phyloP scores from a whole-genome alignment of 139 green algal species.

The Closterium sp. region DNA sequence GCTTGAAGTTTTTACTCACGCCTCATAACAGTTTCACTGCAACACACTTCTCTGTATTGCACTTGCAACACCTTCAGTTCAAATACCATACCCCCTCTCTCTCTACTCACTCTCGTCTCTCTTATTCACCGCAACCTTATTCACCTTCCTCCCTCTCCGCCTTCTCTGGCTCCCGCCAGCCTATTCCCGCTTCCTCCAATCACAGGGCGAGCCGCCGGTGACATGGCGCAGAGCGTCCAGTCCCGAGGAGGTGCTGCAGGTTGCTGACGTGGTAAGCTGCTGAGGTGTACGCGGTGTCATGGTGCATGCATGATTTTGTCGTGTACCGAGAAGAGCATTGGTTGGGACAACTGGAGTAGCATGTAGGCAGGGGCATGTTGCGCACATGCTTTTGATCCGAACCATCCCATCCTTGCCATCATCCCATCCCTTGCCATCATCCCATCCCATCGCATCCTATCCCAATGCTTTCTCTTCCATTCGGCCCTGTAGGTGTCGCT shows the following conservation, averaged over 20 bases:
- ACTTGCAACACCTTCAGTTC: no score
- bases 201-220: not conserved
- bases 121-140: not conserved
- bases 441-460: not conserved
- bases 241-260: constrained; percentile 10
- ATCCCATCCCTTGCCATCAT: not conserved
- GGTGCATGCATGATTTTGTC: not conserved
- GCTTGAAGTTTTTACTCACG: no score
- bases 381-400: not conserved
- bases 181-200: not conserved
- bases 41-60: no score
- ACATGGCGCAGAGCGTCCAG: not conserved
- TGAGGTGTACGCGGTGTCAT: not conserved
- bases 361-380: not conserved
- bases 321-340: not conserved
- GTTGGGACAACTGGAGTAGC: not conserved
- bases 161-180: not conserved
- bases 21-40: no score
- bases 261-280: not conserved
- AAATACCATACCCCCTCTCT: not conserved
- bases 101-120: not conserved
- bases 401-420: not conserved
- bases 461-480: not conserved
- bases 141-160: not conserved
- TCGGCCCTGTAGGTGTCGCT: constrained; percentile 56